phyloP scores from a whole-genome alignment of 2,329 filamentous ascomycete species.

The Cladosporium oxysporum region DNA sequence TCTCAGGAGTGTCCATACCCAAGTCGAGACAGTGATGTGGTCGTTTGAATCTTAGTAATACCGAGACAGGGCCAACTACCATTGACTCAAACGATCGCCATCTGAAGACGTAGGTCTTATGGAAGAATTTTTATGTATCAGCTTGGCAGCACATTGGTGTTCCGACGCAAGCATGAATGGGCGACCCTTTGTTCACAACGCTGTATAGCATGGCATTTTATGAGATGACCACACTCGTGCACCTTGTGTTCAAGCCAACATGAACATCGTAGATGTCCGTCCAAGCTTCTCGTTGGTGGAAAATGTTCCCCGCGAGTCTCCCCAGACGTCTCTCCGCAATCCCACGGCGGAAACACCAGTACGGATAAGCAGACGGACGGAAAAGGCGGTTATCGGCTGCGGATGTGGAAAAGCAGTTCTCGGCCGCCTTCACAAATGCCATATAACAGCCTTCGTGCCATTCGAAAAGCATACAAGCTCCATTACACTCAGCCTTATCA shows the following conservation, averaged over 20 bases:
- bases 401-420: slow-evolving; percentile 2
- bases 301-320: background rate
- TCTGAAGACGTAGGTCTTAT: background rate
- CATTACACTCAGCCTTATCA: background rate
- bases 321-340: background rate
- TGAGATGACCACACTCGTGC: background rate
- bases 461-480: background rate
- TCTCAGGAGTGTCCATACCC: background rate
- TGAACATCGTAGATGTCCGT: background rate
- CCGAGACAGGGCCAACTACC: background rate
- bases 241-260: background rate
- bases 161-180: background rate
- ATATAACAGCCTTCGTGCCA: background rate
- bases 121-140: background rate
- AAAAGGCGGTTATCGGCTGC: background rate
- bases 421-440: background rate
- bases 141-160: background rate
- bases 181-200: background rate
- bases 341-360: background rate
- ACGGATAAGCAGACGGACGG: background rate
- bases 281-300: slow-evolving; percentile 9
- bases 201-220: background rate
- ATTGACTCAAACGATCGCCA: background rate
- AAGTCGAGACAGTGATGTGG: background rate
- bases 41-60: background rate